Evolutionary conservation across 2,329 filamentous ascomycete species (phyloP).

Genomic region (Coleophoma crateriformis): DNA sequence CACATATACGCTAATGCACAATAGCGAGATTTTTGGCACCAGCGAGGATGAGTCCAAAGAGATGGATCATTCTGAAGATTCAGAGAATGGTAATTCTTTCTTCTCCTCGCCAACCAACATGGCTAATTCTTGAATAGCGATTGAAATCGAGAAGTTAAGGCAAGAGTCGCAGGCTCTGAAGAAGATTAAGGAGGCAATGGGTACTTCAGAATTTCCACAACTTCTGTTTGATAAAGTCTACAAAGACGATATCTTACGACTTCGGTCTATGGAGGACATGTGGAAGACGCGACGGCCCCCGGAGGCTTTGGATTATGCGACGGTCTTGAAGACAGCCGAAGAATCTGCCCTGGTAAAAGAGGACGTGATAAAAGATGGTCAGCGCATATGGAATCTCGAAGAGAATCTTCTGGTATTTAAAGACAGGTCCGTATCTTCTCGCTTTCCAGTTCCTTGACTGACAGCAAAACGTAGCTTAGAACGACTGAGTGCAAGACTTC

Average conservation of each 20-base stretch:
- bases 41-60: slow-evolving; percentile 80
- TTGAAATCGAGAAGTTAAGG: slow-evolving; percentile 83
- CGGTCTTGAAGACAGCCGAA: slow-evolving; percentile 47
- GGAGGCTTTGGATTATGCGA: slow-evolving; percentile 64
- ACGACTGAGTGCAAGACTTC: slow-evolving; percentile 68
- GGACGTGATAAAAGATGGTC: slow-evolving; percentile 57
- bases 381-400: slow-evolving; percentile 71
- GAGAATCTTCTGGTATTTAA: slow-evolving; percentile 86
- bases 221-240: slow-evolving; percentile 94
- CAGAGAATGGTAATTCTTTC: slow-evolving; percentile 64
- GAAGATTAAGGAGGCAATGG: slow-evolving; percentile 75
- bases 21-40: slow-evolving; percentile 77
- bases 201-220: slow-evolving; percentile 68
- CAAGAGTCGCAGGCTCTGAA: slow-evolving; percentile 80
- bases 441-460: not conserved
- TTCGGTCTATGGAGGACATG: slow-evolving; percentile 90
- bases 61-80: slow-evolving; percentile 74
- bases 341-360: slow-evolving; percentile 42
- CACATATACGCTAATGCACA: slow-evolving; percentile 17
- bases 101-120: slow-evolving; percentile 5
- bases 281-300: slow-evolving; percentile 82
- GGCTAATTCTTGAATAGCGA: slow-evolving; percentile 34
- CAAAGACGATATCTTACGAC: slow-evolving; percentile 72
- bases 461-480: slow-evolving; percentile 46
- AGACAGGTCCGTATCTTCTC: slow-evolving; percentile 48